Evolutionary conservation across 2,329 filamentous ascomycete genomes (phyloP).

Genomic region (Calonectria multiphialidica): DNA sequence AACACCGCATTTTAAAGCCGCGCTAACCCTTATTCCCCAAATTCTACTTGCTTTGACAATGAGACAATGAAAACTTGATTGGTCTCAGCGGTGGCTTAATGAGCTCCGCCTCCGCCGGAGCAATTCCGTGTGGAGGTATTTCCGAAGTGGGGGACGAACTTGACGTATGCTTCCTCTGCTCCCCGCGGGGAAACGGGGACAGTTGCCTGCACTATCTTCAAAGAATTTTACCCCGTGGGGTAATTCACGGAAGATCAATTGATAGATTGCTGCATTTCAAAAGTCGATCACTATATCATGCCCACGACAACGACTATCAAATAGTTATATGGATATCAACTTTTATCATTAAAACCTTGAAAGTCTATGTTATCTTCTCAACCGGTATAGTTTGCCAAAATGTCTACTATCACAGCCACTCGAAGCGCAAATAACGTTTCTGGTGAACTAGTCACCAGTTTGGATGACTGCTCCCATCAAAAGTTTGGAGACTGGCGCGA

Average conservation of each 20-base stretch:
- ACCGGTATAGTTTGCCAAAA: too few species aligned
- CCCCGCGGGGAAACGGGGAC: background rate
- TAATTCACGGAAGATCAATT: background rate
- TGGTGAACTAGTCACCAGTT: background rate
- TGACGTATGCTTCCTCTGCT: background rate
- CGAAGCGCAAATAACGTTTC: background rate
- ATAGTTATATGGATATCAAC: too few species aligned
- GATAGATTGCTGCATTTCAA: background rate
- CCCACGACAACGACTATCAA: too few species aligned
- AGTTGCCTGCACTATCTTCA: background rate
- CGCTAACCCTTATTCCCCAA: background rate
- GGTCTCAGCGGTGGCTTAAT: background rate
- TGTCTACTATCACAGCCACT: background rate
- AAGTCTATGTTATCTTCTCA: too few species aligned
- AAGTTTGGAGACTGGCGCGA: background rate
- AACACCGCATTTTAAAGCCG: background rate
- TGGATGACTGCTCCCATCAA: background rate
- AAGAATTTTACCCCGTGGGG: background rate
- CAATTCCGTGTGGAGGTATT: background rate
- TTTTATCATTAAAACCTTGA: too few species aligned
- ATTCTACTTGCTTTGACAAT: background rate
- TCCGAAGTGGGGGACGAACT: background rate
- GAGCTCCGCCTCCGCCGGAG: background rate
- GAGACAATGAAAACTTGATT: background rate
- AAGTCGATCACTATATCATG: background rate